Conservation (phyloP, 2,329 filamentous ascomycete genomes). For the Cercospora sojina region DNA sequence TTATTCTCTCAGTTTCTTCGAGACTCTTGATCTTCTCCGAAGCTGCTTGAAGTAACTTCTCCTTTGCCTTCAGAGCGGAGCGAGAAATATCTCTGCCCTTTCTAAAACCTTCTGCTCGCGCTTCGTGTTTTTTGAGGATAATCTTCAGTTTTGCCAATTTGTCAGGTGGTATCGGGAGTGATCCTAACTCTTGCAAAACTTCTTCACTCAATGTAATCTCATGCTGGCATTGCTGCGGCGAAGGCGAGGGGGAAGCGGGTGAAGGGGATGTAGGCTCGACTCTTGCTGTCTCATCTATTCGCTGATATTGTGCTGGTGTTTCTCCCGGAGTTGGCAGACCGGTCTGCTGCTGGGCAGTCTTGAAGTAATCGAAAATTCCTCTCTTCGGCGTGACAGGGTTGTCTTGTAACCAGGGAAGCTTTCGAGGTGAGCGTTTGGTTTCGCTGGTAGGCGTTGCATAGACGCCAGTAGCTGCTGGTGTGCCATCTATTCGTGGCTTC, state of each 20-base stretch:
- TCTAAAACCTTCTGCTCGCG: constrained; percentile 60
- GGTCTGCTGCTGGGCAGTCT: constrained; percentile 28
- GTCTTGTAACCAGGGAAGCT: constrained; percentile 43
- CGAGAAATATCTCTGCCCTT: constrained; percentile 66
- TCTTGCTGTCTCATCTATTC: not conserved
- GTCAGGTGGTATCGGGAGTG: constrained; percentile 24
- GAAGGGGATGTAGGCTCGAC: constrained; percentile 22
- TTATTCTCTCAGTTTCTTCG: constrained; percentile 41
- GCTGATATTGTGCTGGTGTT: not conserved
- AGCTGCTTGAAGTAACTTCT: constrained; percentile 65
- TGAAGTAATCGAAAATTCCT: constrained; percentile 28
- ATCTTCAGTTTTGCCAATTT: constrained; percentile 41
- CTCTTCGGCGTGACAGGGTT: constrained; percentile 33
- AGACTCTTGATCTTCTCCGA: constrained; percentile 62
- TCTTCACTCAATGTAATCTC: constrained; percentile 28
- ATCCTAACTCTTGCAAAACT: constrained; percentile 26
- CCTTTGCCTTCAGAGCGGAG: constrained; percentile 61
- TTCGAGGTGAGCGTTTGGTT: constrained; percentile 33
- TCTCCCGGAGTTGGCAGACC: not conserved
- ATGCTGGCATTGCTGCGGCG: not conserved
- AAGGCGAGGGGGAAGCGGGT: constrained; percentile 11
- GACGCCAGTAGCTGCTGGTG: constrained; percentile 30
- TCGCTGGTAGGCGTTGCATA: constrained; percentile 42
- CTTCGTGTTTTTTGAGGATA: constrained; percentile 56
- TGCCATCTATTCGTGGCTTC: constrained; percentile 38